A percentile compares a stretch with the other conserved stretches of the same genome.
Conservation (phyloP, 108 stramenopile species). For the Nannochloropsis granulata region DNA sequence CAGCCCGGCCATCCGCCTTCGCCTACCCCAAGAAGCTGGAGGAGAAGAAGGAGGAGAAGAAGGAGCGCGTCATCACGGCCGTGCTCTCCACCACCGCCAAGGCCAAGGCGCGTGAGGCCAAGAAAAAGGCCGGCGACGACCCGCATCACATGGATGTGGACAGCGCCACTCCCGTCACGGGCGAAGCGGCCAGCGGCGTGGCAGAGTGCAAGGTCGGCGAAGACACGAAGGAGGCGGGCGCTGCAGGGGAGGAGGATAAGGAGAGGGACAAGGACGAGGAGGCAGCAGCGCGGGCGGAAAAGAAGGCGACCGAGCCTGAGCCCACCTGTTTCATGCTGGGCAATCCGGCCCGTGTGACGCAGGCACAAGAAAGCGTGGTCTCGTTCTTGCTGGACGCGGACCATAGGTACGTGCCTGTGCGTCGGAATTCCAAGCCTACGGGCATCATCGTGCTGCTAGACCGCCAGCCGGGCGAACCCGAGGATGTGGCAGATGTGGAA, state of each 20-base stretch:
- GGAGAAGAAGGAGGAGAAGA: constrained; percentile 97
- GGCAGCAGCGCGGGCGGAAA: constrained; percentile 34
- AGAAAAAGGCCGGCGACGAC: constrained; percentile 73
- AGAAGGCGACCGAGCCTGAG: constrained; percentile 45
- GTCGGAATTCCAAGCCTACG: constrained; percentile 13
- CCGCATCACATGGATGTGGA: constrained; percentile 25
- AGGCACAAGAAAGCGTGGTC: constrained; percentile 28
- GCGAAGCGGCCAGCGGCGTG: constrained; percentile 7
- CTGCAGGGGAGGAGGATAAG: constrained; percentile 21
- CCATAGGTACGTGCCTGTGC: constrained; percentile 22
- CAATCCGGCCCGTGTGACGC: constrained; percentile 43
- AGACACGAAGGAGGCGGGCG: constrained; percentile 6
- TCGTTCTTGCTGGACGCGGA: constrained; percentile 21
- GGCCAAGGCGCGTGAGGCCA: constrained; percentile 75
- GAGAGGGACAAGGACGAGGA: constrained; percentile 37
- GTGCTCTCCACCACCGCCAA: constrained; percentile 91
- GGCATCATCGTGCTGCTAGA: constrained; percentile 44
- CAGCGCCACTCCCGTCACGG: not conserved
- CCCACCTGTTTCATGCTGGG: constrained; percentile 27
- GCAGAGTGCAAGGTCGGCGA: not conserved
- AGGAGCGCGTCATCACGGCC: constrained; percentile 90
- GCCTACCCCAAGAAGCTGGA: constrained; percentile 88
- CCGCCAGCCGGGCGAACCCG: constrained; percentile 24
- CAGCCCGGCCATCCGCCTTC: constrained; percentile 71
- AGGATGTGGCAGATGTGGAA: constrained; percentile 40